These are phyloP conservation scores for Moricandia arvensis DNA, from an alignment of 345 rosid species.

Conservation along the genomic window DNA sequence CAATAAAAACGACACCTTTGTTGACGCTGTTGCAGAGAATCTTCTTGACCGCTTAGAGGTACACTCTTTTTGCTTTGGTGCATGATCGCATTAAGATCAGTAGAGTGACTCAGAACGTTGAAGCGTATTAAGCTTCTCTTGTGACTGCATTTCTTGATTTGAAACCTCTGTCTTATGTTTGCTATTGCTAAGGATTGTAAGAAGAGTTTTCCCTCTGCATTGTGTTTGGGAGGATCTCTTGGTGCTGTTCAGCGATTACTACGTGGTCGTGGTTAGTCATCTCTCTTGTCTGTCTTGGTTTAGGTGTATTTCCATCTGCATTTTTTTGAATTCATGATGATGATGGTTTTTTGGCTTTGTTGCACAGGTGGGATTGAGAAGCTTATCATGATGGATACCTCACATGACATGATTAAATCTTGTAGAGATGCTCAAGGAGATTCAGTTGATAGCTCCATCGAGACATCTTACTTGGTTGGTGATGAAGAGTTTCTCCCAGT, in stretches of 20 bases:
- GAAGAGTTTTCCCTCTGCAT: constrained; percentile 75
- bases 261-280: constrained; percentile 68
- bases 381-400: constrained; percentile 90
- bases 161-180: background rate
- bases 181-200: constrained; percentile 65
- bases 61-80: background rate
- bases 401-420: constrained; percentile 74
- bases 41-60: constrained; percentile 92
- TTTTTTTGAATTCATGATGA: background rate
- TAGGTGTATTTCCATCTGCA: background rate
- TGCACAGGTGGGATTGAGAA: constrained; percentile 75
- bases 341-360: background rate
- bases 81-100: background rate
- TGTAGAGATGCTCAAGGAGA: constrained; percentile 54
- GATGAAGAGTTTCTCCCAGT: constrained; percentile 94
- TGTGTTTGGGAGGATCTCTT: constrained; percentile 85
- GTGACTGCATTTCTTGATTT: background rate
- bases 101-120: no score
- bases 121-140: background rate
- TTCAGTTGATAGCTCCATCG: constrained; percentile 42
- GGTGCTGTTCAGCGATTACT: constrained; percentile 56
- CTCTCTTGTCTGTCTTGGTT: background rate
- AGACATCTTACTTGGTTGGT: constrained; percentile 69
- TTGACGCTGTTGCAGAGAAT: constrained; percentile 92
- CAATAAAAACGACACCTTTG: constrained; percentile 53